A percentile compares a stretch with the other conserved stretches of the same genome.
phyloP scores from a whole-genome alignment of 441 rosid species.

The Erodium trifolium region DNA sequence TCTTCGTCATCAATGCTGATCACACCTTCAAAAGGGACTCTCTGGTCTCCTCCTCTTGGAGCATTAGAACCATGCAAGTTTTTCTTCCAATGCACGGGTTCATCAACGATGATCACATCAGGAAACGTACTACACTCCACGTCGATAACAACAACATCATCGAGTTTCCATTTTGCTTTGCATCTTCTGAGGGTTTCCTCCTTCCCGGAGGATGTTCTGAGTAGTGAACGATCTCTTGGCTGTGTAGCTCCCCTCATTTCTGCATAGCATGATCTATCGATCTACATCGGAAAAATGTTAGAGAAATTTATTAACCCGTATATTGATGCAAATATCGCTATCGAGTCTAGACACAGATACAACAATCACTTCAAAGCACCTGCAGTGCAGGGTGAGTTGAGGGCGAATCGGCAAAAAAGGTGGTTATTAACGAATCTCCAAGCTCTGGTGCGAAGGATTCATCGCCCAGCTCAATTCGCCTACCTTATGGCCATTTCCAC shows the following conservation, averaged over 20 bases:
- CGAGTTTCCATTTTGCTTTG: background rate
- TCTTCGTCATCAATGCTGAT: slow-evolving; percentile 1
- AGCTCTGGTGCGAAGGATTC: too few relatives aligned
- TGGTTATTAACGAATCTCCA: too few relatives aligned
- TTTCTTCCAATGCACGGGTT: background rate
- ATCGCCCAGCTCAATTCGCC: too few relatives aligned
- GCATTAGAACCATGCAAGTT: background rate
- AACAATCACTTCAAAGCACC: too few relatives aligned
- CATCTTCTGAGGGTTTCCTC: background rate
- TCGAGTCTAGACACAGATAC: too few relatives aligned
- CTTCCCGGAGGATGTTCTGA: background rate
- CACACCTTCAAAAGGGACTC: background rate
- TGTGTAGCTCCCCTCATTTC: slow-evolving; percentile 4
- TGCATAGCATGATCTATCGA: background rate
- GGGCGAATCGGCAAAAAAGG: too few relatives aligned
- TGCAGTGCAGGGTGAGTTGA: too few relatives aligned
- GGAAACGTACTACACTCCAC: background rate
- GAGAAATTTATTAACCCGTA: too few relatives aligned
- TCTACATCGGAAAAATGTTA: background rate
- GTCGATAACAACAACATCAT: slow-evolving; percentile 1
- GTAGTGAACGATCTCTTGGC: background rate
- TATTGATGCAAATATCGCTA: too few relatives aligned
- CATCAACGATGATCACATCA: background rate
- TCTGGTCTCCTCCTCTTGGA: slow-evolving; percentile 5
- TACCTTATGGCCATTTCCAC: too few relatives aligned